phyloP scores from a whole-genome alignment of 768 basidiomycete species.

The Phlebiopsis flavidoalba region DNA sequence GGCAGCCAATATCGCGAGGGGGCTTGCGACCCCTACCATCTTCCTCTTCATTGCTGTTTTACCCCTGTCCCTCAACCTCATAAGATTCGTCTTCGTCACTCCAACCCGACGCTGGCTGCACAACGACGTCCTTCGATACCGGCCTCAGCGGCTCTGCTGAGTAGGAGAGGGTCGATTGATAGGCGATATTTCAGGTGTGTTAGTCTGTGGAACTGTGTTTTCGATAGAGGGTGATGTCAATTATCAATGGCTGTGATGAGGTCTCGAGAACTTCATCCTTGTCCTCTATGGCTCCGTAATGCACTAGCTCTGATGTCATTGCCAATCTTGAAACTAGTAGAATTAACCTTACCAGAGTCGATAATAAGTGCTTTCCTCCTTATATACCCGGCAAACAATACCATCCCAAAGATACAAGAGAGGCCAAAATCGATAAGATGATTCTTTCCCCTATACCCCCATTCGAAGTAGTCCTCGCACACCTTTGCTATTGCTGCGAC shows the following conservation, averaged over 20 bases:
- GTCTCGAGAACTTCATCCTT: conserved; percentile 19
- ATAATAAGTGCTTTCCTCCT: conserved; percentile 54
- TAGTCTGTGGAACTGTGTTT: conserved; percentile 67
- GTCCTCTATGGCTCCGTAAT: neutral
- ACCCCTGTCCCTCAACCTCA: conserved; percentile 42
- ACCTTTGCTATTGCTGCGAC: conserved; percentile 65
- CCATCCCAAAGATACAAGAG: conserved; percentile 71
- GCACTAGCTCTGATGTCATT: neutral
- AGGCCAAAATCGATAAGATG: conserved; percentile 78
- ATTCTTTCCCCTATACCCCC: conserved; percentile 83
- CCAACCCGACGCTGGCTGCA: conserved; percentile 15
- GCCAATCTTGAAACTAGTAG: neutral
- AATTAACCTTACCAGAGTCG: conserved; percentile 27
- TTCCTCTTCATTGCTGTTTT: conserved; percentile 25
- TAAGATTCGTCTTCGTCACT: conserved; percentile 43
- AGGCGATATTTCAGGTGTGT: conserved; percentile 73
- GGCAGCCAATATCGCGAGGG: conserved; percentile 78
- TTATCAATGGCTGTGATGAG: conserved; percentile 41
- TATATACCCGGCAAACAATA: conserved; percentile 62
- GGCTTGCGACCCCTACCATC: conserved; percentile 31
- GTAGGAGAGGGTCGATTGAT: conserved; percentile 61
- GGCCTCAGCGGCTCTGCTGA: conserved; percentile 59
- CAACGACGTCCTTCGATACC: conserved; percentile 63
- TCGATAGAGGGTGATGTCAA: conserved; percentile 63
- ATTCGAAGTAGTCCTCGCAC: conserved; percentile 89